Base-by-base conservation (phyloP, 139 green algal species). In the Haematococcus sp. region DNA sequence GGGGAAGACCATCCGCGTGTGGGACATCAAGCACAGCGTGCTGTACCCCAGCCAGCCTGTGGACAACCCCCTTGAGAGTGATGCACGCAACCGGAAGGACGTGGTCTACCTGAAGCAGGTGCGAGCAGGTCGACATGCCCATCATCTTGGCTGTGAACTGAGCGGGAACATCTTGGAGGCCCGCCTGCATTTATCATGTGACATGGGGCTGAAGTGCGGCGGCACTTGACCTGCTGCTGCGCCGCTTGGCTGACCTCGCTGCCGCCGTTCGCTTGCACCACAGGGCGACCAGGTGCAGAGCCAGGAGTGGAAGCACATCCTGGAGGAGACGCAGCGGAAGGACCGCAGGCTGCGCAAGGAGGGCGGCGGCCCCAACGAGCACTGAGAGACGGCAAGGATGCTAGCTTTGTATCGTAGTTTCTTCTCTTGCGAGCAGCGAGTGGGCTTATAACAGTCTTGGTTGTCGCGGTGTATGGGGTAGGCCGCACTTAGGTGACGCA, bases 231-330 rank as follows among this genome's bases (percentile, higher is more conserved):
- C 15, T 70, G 43, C 44, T 63, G 59, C 70, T 68, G n/a, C 11
- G n/a, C 2, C 5, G 33, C 9, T 7, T 27, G 23, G 27, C 25
- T 65, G 25, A 22, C 13, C 58, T 33, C 32, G 51, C 20, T 63
- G 11, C 31, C 3, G 15, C 66, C 44, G 17, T 51, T 51, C 17
- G 1, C 22, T 11, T 49, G 40, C 7, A 11, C 23, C 51, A 23
- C 72, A 80, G 68, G 79, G 77, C 7, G 60, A 74, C 49, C 61
- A 76, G 51, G n/a, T 71, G 0, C 44, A 73, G 28, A 46, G 77
- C 13, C 86, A 91, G 70, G 70, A 83, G 22, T 88, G 77, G 79
- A 90, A 90, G 77, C 55, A 68, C 54, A 79, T 60, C 27, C 70
- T 90, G 68, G 85, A 90, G 77, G 61, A 88, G 74, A 40, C 68